Evolutionary conservation across 1,139 yeast species (phyloP), one percentile per base, ranked within the genome.

Genomic region (Kodamaea sp.): DNA sequence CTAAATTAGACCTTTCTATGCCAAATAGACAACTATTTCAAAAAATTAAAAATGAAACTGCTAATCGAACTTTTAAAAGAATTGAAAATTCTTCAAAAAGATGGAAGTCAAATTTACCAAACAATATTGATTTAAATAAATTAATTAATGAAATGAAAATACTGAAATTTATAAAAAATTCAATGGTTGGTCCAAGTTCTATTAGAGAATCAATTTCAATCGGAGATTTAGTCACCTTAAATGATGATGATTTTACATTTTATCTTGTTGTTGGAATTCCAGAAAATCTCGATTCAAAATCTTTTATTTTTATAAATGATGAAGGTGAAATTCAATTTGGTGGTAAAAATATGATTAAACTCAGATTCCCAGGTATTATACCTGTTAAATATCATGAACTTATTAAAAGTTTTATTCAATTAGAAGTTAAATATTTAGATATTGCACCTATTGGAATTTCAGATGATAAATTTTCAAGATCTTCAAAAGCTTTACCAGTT

Each of bases 291-390:
- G 53, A 50, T 5, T 54, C 64, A 0, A 46, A 49, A 8, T 49
- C 57, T 27, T 83, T 76, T 48, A 74, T 84, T 0, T 70, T 79
- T 43, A 63, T 80, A 35, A 73, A 75, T 42, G 66, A 71, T 31
- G 73, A 72, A 42, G 92, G 94, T 4, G 77, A 70, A 34, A 60
- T 84, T 6, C 52, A 65, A 1, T 79, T 73, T 59, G 73, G 73
- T 1, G 62, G 74, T 8, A 70, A 69, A 42, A 55, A 62, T n/a
- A 56, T 60, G 8, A 71, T 83, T 36, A 63, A 64, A 32, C 54
- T 77, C 28, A 63, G 89, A 39, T 61, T 84, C 8, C 89, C 90
- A 1, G 56, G 62, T 2, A 69, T 77, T 2, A 63, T 78, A 29
- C 81, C 82, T 0, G 43, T 47, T 2, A 38, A 50, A 27, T 54